Evolutionary conservation across 768 basidiomycete genomes (phyloP).

Genomic region (Phaeotremella fagi): DNA sequence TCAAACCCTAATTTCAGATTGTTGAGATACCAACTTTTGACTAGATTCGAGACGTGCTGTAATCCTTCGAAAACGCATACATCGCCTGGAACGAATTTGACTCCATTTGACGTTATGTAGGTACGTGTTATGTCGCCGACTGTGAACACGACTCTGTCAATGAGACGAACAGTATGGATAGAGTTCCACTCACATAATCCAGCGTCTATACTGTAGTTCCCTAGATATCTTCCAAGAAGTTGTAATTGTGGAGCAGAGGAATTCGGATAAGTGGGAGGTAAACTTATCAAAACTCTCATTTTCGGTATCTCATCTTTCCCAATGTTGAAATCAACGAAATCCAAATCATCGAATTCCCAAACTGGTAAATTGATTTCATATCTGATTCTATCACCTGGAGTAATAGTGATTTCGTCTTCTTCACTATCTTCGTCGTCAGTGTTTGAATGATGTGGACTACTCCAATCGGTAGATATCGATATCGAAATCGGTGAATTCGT

Average conservation of each 20-base stretch:
- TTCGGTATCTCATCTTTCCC: constrained; percentile 15
- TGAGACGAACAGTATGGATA: background rate
- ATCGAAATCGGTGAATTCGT: constrained; percentile 1
- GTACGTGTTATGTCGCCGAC: constrained; percentile 48
- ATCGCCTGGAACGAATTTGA: constrained; percentile 43
- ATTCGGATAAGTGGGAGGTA: constrained; percentile 48
- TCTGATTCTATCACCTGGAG: constrained; percentile 35
- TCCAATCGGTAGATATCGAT: background rate
- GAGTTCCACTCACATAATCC: constrained; percentile 38
- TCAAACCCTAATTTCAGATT: constrained; percentile 17
- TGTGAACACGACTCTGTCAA: constrained; percentile 7
- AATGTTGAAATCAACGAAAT: constrained; percentile 15
- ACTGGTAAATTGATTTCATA: constrained; percentile 42
- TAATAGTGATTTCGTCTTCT: constrained; percentile 14
- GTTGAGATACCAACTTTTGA: constrained; percentile 35
- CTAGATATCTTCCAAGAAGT: constrained; percentile 47
- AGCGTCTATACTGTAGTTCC: constrained; percentile 44
- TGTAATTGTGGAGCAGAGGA: constrained; percentile 47
- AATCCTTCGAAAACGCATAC: constrained; percentile 49
- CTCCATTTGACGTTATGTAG: constrained; percentile 44
- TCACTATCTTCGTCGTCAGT: constrained; percentile 21
- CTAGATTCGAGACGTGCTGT: constrained; percentile 31
- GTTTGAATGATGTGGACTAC: constrained; percentile 2
- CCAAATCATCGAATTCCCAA: constrained; percentile 34
- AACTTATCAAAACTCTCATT: constrained; percentile 39